Evolutionary conservation across 306 rosid genomes (phyloP), one percentile per base, ranked within the genome.

Genomic region (Inga oerstediana): DNA sequence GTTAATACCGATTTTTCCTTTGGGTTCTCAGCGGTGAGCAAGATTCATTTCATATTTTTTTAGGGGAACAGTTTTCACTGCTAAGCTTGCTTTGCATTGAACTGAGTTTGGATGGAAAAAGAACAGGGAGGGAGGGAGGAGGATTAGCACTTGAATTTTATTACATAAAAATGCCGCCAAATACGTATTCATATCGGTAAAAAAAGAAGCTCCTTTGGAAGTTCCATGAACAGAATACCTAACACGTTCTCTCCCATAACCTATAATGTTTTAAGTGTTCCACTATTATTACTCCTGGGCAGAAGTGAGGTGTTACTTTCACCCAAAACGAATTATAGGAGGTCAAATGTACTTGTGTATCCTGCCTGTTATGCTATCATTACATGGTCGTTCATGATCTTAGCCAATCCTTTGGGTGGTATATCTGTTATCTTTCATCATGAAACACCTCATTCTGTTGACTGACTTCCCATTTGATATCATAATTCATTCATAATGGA

Each of bases 1-100:
- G 72, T 59, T 35, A 32, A 20, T 39, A 39, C 43, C 81, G 52
- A 56, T 77, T 71, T 74, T 81, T 78, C 34, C 16, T 75, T 75
- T 77, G 74, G 48, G 62, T 56, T 82, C 84, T 54, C 76, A 73
- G 66, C 9, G 54, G 64, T 52, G 73, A 71, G 64, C 17, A 32
- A 15, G 68, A 22, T 11, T 82, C 17, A n/a, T 64, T 79, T 30
- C 15, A 10, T 14, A n/a, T 44, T n/a, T 44, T 32, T 17, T 16
- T 15, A 30, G 77, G 52, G 24, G 64, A 48, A 49, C 48, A 67
- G 20, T 73, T 85, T 62, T 34, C 45, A 12, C 30, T 64, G 30
- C 56, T 34, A 32, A 54, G 51, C 49, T 75, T 30, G 19, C 79
- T 10, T 58, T 75, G 10, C 68, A 54, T 54, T 76, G 68, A 58